Conservation (phyloP, 495 filamentous ascomycete genomes). For the Glonium stellatum region DNA sequence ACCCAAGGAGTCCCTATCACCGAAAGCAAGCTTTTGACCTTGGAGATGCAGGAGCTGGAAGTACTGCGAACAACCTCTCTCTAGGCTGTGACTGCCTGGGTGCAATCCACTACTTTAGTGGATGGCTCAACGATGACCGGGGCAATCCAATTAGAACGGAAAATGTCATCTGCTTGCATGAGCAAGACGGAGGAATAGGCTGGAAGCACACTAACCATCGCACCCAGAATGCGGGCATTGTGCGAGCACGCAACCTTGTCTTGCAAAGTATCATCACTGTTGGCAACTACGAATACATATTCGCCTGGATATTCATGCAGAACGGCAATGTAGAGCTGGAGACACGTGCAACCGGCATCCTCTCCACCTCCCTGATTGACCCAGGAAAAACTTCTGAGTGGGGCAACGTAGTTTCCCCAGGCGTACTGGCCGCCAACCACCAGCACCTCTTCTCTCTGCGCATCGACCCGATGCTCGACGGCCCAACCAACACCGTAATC, state of each 20-base stretch:
- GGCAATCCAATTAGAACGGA: conserved; percentile 10
- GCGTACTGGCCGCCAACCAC: conserved; percentile 26
- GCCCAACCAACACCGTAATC: conserved; percentile 16
- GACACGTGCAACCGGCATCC: conserved; percentile 30
- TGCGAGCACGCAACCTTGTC: conserved; percentile 25
- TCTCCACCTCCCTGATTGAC: conserved; percentile 23
- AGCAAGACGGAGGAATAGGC: conserved; percentile 30
- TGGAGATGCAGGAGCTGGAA: conserved; percentile 26
- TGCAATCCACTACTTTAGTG: conserved; percentile 23
- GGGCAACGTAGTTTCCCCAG: conserved; percentile 23
- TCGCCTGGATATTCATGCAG: conserved; percentile 28
- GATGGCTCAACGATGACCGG: conserved; percentile 11
- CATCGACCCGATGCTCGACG: conserved; percentile 27
- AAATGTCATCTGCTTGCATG: conserved; percentile 32
- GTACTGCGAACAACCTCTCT: conserved; percentile 26
- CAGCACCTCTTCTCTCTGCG: conserved; percentile 29
- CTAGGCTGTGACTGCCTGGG: conserved; percentile 35
- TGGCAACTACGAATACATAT: conserved; percentile 32
- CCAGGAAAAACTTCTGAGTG: conserved; percentile 14
- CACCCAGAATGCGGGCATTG: conserved; percentile 14
- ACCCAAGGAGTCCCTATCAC: conserved; percentile 27
- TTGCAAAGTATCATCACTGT: conserved; percentile 28
- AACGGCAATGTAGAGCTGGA: conserved; percentile 24
- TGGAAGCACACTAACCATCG: conserved; percentile 33
- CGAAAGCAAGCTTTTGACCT: conserved; percentile 32